Evolutionary conservation across 805 yeast genomes (phyloP), one percentile per base, ranked within the genome.

Genomic region (Clavispora fructus): DNA sequence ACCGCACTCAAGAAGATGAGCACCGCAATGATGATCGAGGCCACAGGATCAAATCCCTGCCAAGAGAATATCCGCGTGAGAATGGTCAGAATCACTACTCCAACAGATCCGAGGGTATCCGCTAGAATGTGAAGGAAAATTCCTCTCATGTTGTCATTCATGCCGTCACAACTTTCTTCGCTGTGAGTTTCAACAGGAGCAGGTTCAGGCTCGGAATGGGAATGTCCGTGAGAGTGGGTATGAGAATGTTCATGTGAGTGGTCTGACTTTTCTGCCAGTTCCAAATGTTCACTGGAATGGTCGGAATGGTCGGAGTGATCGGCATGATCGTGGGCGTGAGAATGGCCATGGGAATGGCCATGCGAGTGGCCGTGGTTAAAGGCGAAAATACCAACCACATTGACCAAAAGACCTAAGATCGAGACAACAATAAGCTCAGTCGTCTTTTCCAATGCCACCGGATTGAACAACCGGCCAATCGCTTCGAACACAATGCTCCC

Each of bases 61-160:
- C 87, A 78, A 14, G 54, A 49, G 62, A 86, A 83, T 30, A 81
- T 57, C 48, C 83, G 80, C 8, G 92, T 86, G 35, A 94, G 67
- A 6, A 89, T 45, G 0, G 99, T 92, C 0, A 97, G 90, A 1
- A 89, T 64, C n/a, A 94, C 91, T 14, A 95, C 99, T 7, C 98
- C 98, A 0, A 91, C 95, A 0, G 98, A 92, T 0, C 99, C 99
- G 35, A 94, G 69, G 0, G 98, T 91, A 58, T 94, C 99, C 0
- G 99, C 99, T 39, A 94, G 62, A 28, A 94, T 87, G 57, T 94
- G 99, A 39, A 94, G 69, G 58, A 94, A 94, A 6, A 94, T 88
- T 12, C 99, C 99, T 47, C 85, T 82, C 95, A 92, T 87, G 62
- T 92, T 92, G 54, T 79, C 82, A 51, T 73, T 75, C 62, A 71